Percentiles rank a stretch among this genome's conserved stretches.
Evolutionary conservation across 139 green algal genomes (phyloP).

Genomic region (Limnomonas spitsbergensis): DNA sequence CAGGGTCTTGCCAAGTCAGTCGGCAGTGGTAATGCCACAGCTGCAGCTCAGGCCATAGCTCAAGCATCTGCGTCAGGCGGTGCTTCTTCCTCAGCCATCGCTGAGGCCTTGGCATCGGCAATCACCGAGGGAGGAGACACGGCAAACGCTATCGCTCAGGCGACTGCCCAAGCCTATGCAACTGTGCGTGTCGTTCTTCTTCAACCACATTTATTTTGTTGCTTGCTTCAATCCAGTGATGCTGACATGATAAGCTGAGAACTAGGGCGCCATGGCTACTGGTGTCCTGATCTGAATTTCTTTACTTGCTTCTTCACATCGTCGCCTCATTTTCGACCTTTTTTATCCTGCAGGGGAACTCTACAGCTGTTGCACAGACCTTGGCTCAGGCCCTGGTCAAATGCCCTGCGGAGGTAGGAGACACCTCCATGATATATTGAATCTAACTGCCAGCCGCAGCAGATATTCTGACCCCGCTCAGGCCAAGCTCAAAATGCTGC

Average conservation of each 20-base stretch:
- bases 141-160: background rate
- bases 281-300: no score
- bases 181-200: background rate
- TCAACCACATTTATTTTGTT: no score
- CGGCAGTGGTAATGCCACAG: background rate
- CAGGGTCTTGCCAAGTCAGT: slow-evolving; percentile 9
- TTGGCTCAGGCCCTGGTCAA: background rate
- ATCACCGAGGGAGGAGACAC: background rate
- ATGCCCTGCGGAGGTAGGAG: background rate
- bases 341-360: background rate
- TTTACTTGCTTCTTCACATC: no score
- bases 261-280: no score
- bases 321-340: no score
- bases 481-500: no score
- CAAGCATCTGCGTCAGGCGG: slow-evolving; percentile 3
- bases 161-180: slow-evolving; percentile 8
- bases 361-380: background rate
- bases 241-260: no score
- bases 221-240: no score
- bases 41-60: slow-evolving; percentile 8
- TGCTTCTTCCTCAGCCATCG: background rate
- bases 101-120: slow-evolving; percentile 8
- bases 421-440: no score
- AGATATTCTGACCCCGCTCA: no score
- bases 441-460: no score